phyloP scores from a whole-genome alignment of 1,139 yeast species.

The Protomyces arabidopsidicola region DNA sequence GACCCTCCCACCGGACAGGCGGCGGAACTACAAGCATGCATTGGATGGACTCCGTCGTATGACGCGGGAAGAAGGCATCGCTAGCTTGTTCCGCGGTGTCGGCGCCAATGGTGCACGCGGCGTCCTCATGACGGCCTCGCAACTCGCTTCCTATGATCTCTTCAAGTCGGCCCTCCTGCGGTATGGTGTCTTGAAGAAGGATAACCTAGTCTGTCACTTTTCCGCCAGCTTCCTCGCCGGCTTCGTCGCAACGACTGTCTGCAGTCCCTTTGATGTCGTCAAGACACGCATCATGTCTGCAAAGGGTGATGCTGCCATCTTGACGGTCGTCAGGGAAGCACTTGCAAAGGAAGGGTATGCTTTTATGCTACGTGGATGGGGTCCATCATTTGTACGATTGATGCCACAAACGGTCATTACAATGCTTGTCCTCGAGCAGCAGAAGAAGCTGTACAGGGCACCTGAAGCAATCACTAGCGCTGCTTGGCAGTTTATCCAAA shows the following conservation, averaged over 20 bases:
- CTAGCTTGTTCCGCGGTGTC: constrained; percentile 67
- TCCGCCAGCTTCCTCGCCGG: constrained; percentile 75
- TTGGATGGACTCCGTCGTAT: constrained; percentile 67
- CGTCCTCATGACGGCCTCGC: constrained; percentile 83
- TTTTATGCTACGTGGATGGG: constrained; percentile 61
- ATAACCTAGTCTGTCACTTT: constrained; percentile 67
- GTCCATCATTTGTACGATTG: constrained; percentile 76
- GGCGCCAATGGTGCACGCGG: constrained; percentile 77
- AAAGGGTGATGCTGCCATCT: constrained; percentile 40
- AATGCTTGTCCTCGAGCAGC: constrained; percentile 45
- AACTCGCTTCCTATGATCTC: constrained; percentile 80
- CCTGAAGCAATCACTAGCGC: background rate
- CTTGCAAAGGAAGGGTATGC: constrained; percentile 49
- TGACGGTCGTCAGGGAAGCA: constrained; percentile 52
- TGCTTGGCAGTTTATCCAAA: too few relatives aligned
- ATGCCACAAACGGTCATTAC: constrained; percentile 90
- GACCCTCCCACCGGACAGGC: constrained; percentile 56
- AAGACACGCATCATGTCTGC: constrained; percentile 84
- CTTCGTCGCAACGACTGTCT: constrained; percentile 79
- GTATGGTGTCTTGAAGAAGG: constrained; percentile 51
- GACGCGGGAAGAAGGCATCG: constrained; percentile 55
- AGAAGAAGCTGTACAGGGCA: constrained; percentile 14
- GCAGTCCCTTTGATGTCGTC: constrained; percentile 89
- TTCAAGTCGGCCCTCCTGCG: constrained; percentile 61
- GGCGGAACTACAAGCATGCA: constrained; percentile 75